phyloP scores from a whole-genome alignment of 805 yeast genomes.

The Yamadazyma takamatsuzukensis region DNA sequence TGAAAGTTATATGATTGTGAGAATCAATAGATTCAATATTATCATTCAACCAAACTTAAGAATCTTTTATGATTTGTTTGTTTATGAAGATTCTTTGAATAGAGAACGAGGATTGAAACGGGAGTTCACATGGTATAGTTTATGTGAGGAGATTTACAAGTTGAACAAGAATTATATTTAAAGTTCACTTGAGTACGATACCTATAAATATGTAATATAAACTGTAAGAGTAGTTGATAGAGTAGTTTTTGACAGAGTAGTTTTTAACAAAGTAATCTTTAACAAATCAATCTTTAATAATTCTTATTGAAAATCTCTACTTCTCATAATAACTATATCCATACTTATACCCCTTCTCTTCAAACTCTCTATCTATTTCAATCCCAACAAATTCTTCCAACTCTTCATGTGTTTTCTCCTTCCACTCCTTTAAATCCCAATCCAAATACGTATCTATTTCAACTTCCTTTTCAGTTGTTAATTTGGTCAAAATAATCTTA shows the following conservation, averaged over 20 bases:
- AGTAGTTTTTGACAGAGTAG: no score
- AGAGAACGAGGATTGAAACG: slow-evolving; percentile 8
- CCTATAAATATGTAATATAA: background rate
- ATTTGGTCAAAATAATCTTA: slow-evolving; percentile 67
- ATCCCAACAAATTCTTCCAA: slow-evolving; percentile 38
- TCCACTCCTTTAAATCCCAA: slow-evolving; percentile 33
- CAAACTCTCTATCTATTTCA: slow-evolving; percentile 16
- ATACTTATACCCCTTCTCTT: slow-evolving; percentile 10
- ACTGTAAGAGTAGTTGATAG: background rate
- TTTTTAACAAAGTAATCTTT: no score
- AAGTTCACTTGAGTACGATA: no score
- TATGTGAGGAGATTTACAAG: slow-evolving; percentile 27
- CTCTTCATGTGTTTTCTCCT: slow-evolving; percentile 24
- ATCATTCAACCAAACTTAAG: slow-evolving; percentile 41
- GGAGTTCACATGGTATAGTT: slow-evolving; percentile 24
- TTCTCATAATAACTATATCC: slow-evolving; percentile 9
- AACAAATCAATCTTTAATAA: slow-evolving; percentile 1
- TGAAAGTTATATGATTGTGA: slow-evolving; percentile 33
- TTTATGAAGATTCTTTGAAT: slow-evolving; percentile 24
- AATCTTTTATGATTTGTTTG: slow-evolving; percentile 33
- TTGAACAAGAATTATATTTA: slow-evolving; percentile 25
- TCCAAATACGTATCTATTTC: slow-evolving; percentile 73
- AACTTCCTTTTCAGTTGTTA: slow-evolving; percentile 36
- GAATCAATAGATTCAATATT: slow-evolving; percentile 38
- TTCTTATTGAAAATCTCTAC: background rate